A percentile compares a stretch with the other conserved stretches of the same genome.
phyloP scores from a whole-genome alignment of 23 red algal genomes.

The Chondrus crispus region DNA sequence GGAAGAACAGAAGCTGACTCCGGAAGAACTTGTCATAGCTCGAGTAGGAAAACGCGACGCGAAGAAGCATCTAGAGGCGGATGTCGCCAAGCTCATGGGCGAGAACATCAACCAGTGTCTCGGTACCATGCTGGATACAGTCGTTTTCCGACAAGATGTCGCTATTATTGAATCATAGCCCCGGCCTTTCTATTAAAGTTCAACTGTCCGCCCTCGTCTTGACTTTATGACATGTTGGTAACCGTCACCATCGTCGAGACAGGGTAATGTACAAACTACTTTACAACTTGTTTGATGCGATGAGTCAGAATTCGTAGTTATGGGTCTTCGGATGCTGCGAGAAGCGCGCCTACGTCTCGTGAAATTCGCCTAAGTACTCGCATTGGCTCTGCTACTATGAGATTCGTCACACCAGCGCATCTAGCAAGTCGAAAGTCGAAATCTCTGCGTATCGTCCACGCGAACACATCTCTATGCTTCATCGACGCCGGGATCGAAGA shows the following conservation, averaged over 20 bases:
- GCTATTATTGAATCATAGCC: constrained; percentile 31
- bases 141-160: constrained; percentile 86
- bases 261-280: too few relatives aligned
- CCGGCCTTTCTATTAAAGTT: too few relatives aligned
- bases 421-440: constrained; percentile 46
- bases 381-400: constrained; percentile 50
- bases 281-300: too few relatives aligned
- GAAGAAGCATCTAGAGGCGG: constrained; percentile 81
- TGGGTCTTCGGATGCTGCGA: neutral
- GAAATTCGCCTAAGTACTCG: constrained; percentile 11
- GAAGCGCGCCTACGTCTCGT: neutral
- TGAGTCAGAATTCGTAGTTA: too few relatives aligned
- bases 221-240: too few relatives aligned
- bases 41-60: constrained; percentile 97
- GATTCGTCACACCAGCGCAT: constrained; percentile 39
- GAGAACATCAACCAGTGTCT: constrained; percentile 93
- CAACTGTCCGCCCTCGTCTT: too few relatives aligned
- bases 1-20: constrained; percentile 86
- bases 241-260: too few relatives aligned
- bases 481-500: neutral
- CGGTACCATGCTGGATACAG: constrained; percentile 79
- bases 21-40: constrained; percentile 88
- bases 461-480: constrained; percentile 24
- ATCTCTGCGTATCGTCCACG: constrained; percentile 63
- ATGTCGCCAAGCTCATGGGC: constrained; percentile 71